phyloP scores from a whole-genome alignment of 2,329 filamentous ascomycete genomes.

The Xylaria arbuscula region DNA sequence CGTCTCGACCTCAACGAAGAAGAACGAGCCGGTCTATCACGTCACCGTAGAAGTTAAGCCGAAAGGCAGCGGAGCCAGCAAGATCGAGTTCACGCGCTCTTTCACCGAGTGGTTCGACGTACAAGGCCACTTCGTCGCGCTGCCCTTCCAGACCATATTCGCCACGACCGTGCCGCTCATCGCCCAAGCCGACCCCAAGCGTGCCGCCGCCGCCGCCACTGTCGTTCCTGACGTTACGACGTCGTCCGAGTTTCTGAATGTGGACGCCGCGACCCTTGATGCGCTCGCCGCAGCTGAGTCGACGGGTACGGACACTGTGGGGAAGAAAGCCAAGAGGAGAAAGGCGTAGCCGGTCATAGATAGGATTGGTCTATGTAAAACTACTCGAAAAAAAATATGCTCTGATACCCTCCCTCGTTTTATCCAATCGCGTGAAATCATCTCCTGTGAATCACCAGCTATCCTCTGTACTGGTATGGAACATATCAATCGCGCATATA shows the following conservation, averaged over 20 bases:
- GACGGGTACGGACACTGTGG: slow-evolving; percentile 37
- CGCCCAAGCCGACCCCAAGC: slow-evolving; percentile 72
- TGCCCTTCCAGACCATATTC: slow-evolving; percentile 82
- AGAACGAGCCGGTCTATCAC: slow-evolving; percentile 84
- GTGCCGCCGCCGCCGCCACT: slow-evolving; percentile 52
- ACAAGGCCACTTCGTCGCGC: slow-evolving; percentile 75
- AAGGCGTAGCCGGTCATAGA: slow-evolving; percentile 45
- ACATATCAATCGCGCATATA: slow-evolving; percentile 5
- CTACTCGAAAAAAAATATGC: slow-evolving; percentile 18
- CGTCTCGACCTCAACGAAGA: slow-evolving; percentile 78
- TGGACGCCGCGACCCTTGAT: slow-evolving; percentile 61
- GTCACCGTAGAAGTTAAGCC: slow-evolving; percentile 70
- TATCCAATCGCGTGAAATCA: background rate
- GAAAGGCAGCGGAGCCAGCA: slow-evolving; percentile 53
- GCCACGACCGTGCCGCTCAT: slow-evolving; percentile 74
- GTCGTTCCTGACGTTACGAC: background rate
- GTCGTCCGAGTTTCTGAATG: slow-evolving; percentile 50
- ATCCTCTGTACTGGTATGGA: slow-evolving; percentile 4
- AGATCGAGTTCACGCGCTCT: slow-evolving; percentile 67
- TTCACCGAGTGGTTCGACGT: slow-evolving; percentile 83
- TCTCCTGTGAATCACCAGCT: slow-evolving; percentile 9
- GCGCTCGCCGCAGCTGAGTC: slow-evolving; percentile 50
- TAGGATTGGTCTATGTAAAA: slow-evolving; percentile 16
- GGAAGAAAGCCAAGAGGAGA: slow-evolving; percentile 51
- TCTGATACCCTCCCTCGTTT: slow-evolving; percentile 36